Conservation (phyloP, 495 filamentous ascomycete genomes). For the Hypomontagnella submonticulosa region DNA sequence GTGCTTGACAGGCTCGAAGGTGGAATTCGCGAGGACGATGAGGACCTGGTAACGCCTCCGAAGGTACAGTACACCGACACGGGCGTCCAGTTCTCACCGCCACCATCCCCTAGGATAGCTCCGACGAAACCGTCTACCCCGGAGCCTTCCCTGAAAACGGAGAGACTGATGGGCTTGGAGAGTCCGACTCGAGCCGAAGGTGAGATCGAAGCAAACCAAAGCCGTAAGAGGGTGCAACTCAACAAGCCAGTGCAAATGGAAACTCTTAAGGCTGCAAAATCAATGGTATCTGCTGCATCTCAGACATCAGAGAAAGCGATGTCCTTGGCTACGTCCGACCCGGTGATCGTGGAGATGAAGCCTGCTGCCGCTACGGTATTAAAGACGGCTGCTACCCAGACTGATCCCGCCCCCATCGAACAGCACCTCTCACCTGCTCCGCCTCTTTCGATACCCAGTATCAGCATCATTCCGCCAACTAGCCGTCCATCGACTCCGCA, state of each 20-base stretch:
- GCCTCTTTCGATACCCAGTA: slow-evolving; percentile 65
- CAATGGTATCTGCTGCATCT: slow-evolving; percentile 76
- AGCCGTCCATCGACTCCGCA: slow-evolving; percentile 64
- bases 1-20: slow-evolving; percentile 63
- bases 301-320: slow-evolving; percentile 80
- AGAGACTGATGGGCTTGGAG: slow-evolving; percentile 52
- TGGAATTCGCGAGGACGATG: slow-evolving; percentile 62
- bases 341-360: slow-evolving; percentile 35
- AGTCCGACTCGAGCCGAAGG: slow-evolving; percentile 58
- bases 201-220: slow-evolving; percentile 77
- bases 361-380: slow-evolving; percentile 49
- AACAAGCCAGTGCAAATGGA: slow-evolving; percentile 57
- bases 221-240: slow-evolving; percentile 70
- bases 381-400: slow-evolving; percentile 73
- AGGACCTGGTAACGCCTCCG: slow-evolving; percentile 14
- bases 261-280: slow-evolving; percentile 42
- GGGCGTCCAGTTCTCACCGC: slow-evolving; percentile 86
- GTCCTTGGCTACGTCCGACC: slow-evolving; percentile 46
- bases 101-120: slow-evolving; percentile 72
- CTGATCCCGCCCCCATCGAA: slow-evolving; percentile 58
- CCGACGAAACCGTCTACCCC: slow-evolving; percentile 54
- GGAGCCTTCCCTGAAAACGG: slow-evolving; percentile 51
- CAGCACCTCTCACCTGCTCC: slow-evolving; percentile 50
- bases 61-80: slow-evolving; percentile 63
- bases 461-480: slow-evolving; percentile 68